Evolutionary conservation across 1,284 basidiomycete species (phyloP), one percentile per base, ranked within the genome.

Genomic region (Golubevia sp.): DNA sequence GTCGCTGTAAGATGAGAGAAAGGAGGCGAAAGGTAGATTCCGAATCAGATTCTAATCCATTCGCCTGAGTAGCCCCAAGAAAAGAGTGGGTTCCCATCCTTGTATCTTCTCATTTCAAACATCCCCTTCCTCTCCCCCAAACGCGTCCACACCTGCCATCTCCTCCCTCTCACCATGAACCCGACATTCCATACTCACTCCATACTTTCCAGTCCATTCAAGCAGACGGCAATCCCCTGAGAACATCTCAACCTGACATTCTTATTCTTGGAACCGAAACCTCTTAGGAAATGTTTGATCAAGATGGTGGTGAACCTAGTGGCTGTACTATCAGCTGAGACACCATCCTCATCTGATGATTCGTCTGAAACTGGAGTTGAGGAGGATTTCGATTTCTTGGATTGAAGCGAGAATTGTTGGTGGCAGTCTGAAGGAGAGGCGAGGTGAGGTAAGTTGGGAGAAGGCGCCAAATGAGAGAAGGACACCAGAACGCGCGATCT

Each of bases 201-300:
- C 38, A 74, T 24, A 21, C 64, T 54, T 26, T 72, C 72, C 15
- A 74, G 57, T 5, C 57, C 62, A 49, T 68, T 74, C 54, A 83
- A 69, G 34, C 82, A 72, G 8, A 83, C 65, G 5, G 78, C 76
- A n/a, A 82, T 34, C 11, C 30, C 30, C 63, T 92, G 90, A 0
- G 92, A 88, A 64, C 90, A 91, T 20, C 94, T 88, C 75, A 91
- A 93, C 11, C 94, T 88, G 24, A 92, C 90, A 59, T 88, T 88
- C 86, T 96, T 97, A 86, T 95, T 91, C 84, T 96, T 97, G 2
- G 94, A 92, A 11, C 87, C 84, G 84, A 94, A 94, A 0, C 94
- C 94, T 64, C 89, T 88, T 58, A 95, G 86, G 24, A 97, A 87
- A 85, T 92, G 92, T 56, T 88, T 88, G 60, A 97, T 85, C 2